phyloP scores from a whole-genome alignment of 208 protist species.

The Leishmania tarentolae region DNA sequence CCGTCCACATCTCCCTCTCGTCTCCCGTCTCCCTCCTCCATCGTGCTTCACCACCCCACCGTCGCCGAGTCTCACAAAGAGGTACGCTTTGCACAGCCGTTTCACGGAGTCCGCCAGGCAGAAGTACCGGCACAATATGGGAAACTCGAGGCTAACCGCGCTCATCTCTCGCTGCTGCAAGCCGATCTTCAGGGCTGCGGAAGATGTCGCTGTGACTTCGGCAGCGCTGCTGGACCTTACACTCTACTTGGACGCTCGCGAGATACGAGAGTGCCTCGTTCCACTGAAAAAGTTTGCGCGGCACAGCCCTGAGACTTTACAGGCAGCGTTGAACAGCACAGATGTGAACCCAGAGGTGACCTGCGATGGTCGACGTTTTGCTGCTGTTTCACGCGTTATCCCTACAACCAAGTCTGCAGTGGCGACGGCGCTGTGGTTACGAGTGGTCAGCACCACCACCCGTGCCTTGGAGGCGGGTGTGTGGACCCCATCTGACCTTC shows the following conservation, averaged over 20 bases:
- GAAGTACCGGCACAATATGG: background rate
- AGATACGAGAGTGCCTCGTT: conserved; percentile 15
- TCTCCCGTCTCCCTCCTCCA: background rate
- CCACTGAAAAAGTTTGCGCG: conserved; percentile 29
- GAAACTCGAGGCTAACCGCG: conserved; percentile 1
- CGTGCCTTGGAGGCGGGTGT: conserved; percentile 7
- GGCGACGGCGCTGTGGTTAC: conserved; percentile 14
- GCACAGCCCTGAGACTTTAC: conserved; percentile 18
- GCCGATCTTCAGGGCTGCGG: conserved; percentile 39
- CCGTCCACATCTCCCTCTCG: background rate
- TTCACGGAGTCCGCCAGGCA: background rate
- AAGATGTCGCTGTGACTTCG: conserved; percentile 45
- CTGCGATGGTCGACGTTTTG: conserved; percentile 19
- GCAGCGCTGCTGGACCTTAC: conserved; percentile 46
- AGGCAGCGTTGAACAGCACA: conserved; percentile 10
- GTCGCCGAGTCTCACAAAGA: background rate
- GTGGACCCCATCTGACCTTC: conserved; percentile 20
- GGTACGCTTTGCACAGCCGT: background rate
- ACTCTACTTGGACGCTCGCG: conserved; percentile 32
- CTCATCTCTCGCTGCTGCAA: conserved; percentile 24
- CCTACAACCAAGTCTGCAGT: conserved; percentile 4
- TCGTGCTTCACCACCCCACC: background rate
- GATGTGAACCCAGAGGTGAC: conserved; percentile 4
- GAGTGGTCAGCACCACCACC: conserved; percentile 1
- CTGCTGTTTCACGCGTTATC: conserved; percentile 14